Percentiles rank a stretch among this genome's conserved stretches.
These are phyloP conservation scores for Candida sojae DNA, from an alignment of 1,139 yeast genomes.

Conservation along the genomic window DNA sequence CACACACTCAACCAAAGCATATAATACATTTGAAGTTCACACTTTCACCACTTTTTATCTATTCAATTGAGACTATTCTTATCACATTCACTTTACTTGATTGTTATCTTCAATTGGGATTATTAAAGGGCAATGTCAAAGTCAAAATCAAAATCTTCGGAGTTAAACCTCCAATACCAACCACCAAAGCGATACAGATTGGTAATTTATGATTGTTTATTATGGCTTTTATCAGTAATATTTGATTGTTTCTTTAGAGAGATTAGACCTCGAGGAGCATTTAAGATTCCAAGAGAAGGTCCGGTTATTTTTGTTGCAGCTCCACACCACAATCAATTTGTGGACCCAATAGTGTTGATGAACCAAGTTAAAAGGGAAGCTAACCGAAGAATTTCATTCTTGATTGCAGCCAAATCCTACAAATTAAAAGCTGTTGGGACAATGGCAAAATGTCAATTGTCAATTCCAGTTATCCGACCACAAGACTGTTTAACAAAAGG, in stretches of 20 bases:
- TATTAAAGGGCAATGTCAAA: background rate
- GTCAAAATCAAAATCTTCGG: background rate
- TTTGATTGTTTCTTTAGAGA: slow-evolving; percentile 78
- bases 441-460: slow-evolving; percentile 70
- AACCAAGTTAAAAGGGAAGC: slow-evolving; percentile 75
- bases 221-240: slow-evolving; percentile 48
- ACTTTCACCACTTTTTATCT: too few relatives aligned
- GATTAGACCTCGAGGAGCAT: slow-evolving; percentile 88
- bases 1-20: too few relatives aligned
- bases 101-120: background rate
- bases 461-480: slow-evolving; percentile 90
- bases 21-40: too few relatives aligned
- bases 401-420: slow-evolving; percentile 81
- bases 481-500: slow-evolving; percentile 76
- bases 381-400: slow-evolving; percentile 73
- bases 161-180: slow-evolving; percentile 8
- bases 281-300: slow-evolving; percentile 77
- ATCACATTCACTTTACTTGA: too few relatives aligned
- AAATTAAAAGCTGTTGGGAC: slow-evolving; percentile 68
- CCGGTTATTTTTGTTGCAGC: slow-evolving; percentile 96
- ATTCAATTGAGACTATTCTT: too few relatives aligned
- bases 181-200: slow-evolving; percentile 33
- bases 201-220: slow-evolving; percentile 47
- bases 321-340: slow-evolving; percentile 96
- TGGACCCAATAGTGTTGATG: slow-evolving; percentile 86